Conservation (phyloP, 2,329 filamentous ascomycete species). For the Aspergillus vadensis region DNA sequence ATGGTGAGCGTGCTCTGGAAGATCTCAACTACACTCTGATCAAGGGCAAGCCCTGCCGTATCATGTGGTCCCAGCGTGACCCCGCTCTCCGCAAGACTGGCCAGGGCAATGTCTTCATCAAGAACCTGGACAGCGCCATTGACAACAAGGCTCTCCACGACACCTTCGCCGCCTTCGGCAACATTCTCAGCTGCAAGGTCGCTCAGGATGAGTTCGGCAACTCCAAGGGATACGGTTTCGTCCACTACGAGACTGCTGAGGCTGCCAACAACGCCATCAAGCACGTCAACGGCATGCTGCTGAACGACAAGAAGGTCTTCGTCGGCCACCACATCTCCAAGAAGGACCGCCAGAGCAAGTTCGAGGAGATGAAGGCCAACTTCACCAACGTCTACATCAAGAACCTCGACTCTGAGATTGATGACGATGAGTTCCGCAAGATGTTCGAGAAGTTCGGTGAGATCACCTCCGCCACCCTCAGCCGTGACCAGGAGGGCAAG, state of each 20-base stretch:
- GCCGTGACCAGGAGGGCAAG: slow-evolving; percentile 86
- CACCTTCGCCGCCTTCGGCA: slow-evolving; percentile 97
- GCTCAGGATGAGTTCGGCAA: slow-evolving; percentile 94
- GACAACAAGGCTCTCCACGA: slow-evolving; percentile 99
- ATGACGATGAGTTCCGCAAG: slow-evolving; percentile 90
- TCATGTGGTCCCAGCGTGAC: slow-evolving; percentile 99
- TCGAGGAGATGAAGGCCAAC: slow-evolving; percentile 99
- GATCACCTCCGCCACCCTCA: slow-evolving; percentile 92
- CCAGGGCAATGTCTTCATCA: slow-evolving; percentile 99
- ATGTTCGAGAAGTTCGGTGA: slow-evolving; percentile 91
- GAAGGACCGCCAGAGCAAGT: slow-evolving; percentile 99
- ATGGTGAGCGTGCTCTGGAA: slow-evolving; percentile 97
- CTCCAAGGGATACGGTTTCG: slow-evolving; percentile 99
- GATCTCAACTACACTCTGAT: slow-evolving; percentile 99
- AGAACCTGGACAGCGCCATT: slow-evolving; percentile 97
- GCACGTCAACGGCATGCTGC: slow-evolving; percentile 98
- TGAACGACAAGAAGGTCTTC: slow-evolving; percentile 99
- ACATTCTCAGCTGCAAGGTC: slow-evolving; percentile 99
- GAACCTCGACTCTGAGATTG: slow-evolving; percentile 84
- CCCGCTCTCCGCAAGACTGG: slow-evolving; percentile 98
- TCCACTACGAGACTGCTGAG: slow-evolving; percentile 99
- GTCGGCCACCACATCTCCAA: slow-evolving; percentile 99
- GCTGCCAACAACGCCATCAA: slow-evolving; percentile 96
- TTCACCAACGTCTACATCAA: slow-evolving; percentile 99
- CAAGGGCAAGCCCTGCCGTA: slow-evolving; percentile 97